A percentile compares a stretch with the other conserved stretches of the same genome.
These are phyloP conservation scores for Metschnikowia picachoensis DNA, from an alignment of 805 yeast species.

Conservation along the genomic window DNA sequence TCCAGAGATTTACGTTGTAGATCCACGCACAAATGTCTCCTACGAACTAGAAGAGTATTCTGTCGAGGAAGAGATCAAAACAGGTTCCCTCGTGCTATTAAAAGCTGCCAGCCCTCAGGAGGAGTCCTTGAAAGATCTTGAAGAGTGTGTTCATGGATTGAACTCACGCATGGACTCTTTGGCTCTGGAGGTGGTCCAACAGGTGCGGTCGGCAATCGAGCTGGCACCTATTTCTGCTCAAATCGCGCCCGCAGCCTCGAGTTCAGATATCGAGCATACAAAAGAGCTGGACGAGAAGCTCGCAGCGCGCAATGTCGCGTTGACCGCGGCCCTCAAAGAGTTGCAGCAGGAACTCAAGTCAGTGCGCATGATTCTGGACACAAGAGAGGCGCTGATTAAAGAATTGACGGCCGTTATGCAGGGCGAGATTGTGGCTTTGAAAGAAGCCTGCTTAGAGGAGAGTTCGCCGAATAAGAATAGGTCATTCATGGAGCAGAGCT, in stretches of 20 bases:
- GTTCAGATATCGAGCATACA: neutral
- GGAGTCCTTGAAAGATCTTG: conserved; percentile 5
- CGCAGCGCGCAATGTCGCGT: neutral
- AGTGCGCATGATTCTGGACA: conserved; percentile 51
- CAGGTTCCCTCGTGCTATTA: conserved; percentile 58
- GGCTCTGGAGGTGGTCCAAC: conserved; percentile 8
- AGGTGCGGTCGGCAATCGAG: conserved; percentile 11
- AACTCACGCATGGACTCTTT: conserved; percentile 8
- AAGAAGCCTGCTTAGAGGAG: conserved; percentile 39
- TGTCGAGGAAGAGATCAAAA: conserved; percentile 49
- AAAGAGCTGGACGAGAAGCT: conserved; percentile 7
- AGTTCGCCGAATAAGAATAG: conserved; percentile 37
- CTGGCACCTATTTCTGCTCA: conserved; percentile 3
- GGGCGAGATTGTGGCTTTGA: conserved; percentile 48
- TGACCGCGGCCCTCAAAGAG: conserved; percentile 21
- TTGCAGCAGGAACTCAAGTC: conserved; percentile 58
- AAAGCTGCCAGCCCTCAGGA: conserved; percentile 5
- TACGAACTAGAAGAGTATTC: conserved; percentile 77
- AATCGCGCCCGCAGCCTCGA: neutral
- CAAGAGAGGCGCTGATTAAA: conserved; percentile 41
- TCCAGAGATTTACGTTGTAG: conserved; percentile 76
- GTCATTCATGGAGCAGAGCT: conserved; percentile 72
- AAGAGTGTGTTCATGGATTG: conserved; percentile 6
- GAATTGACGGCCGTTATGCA: conserved; percentile 42
- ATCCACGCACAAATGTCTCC: conserved; percentile 51